phyloP scores from a whole-genome alignment of 208 protist genomes.

The Phytomonas francai region DNA sequence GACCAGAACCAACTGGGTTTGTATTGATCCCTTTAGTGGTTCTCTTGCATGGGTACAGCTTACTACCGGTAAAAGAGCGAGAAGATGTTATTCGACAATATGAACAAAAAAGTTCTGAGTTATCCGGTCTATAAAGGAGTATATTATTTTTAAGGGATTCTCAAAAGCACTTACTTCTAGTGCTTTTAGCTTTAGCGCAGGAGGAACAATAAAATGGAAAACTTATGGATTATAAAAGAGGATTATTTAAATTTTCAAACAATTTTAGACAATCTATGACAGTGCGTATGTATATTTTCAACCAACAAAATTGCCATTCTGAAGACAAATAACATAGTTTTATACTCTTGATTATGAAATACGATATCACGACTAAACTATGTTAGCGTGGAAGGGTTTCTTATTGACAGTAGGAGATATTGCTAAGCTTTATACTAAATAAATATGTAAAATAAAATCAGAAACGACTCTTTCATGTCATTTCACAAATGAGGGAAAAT shows the following conservation, averaged over 20 bases:
- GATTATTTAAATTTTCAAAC: not conserved
- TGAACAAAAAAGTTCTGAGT: slow-evolving; percentile 17
- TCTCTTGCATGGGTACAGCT: slow-evolving; percentile 73
- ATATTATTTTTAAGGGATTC: not conserved
- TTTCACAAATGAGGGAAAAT: too few species aligned
- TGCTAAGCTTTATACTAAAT: not conserved
- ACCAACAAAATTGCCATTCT: not conserved
- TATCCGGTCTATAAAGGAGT: not conserved
- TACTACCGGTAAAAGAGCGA: slow-evolving; percentile 56
- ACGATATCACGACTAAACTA: too few species aligned
- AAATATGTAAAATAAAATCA: slow-evolving; percentile 10
- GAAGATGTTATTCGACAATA: slow-evolving; percentile 63
- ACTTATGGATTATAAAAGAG: not conserved
- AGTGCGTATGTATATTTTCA: too few species aligned
- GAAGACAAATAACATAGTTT: not conserved
- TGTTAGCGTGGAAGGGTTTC: too few species aligned
- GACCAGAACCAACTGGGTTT: slow-evolving; percentile 65
- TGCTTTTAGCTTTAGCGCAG: not conserved
- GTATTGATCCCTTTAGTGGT: slow-evolving; percentile 70
- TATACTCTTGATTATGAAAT: not conserved
- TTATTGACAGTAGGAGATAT: not conserved
- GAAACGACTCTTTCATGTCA: not conserved
- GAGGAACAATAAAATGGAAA: not conserved
- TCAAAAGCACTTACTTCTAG: not conserved
- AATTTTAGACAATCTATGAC: not conserved